Evolutionary conservation across 768 basidiomycete species (phyloP).

Genomic region (Pleurotus giganteus): DNA sequence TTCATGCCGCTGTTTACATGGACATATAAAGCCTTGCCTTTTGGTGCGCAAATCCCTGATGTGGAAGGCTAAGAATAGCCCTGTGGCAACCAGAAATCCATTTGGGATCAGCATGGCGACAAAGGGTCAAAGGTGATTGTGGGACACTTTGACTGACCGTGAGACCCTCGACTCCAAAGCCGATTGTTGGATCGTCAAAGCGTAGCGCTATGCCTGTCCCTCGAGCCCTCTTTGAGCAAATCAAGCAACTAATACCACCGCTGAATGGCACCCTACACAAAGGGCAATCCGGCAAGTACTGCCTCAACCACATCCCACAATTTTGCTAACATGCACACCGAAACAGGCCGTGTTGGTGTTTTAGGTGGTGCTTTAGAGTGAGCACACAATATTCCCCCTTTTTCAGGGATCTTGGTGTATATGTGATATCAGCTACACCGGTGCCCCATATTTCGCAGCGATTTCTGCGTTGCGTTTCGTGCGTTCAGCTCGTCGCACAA

Average conservation of each 20-base stretch:
- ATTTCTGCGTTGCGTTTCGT: conserved; percentile 89
- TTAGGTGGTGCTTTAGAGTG: conserved; percentile 93
- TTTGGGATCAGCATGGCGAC: not conserved
- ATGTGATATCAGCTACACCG: conserved; percentile 98
- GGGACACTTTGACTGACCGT: conserved; percentile 10
- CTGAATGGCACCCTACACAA: conserved; percentile 88
- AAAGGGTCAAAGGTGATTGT: not conserved
- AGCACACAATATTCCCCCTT: too few species aligned
- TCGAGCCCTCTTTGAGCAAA: conserved; percentile 60
- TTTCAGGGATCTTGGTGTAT: too few species aligned
- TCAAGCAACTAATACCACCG: conserved; percentile 86
- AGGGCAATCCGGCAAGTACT: conserved; percentile 81
- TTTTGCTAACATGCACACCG: not conserved
- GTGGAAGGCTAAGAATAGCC: too few species aligned
- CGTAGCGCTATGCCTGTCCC: conserved; percentile 76
- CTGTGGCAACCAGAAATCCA: not conserved
- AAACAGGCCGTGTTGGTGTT: conserved; percentile 82
- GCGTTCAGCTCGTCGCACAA: conserved; percentile 19
- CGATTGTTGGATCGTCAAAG: too few species aligned
- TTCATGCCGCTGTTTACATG: too few species aligned
- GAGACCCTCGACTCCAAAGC: too few species aligned
- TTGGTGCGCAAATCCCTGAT: too few species aligned
- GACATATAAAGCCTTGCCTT: too few species aligned
- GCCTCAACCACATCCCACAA: not conserved
- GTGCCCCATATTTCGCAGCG: conserved; percentile 94